These are phyloP conservation scores for Plectosphaerella plurivora DNA, from an alignment of 2,329 filamentous ascomycete genomes.

Conservation along the genomic window DNA sequence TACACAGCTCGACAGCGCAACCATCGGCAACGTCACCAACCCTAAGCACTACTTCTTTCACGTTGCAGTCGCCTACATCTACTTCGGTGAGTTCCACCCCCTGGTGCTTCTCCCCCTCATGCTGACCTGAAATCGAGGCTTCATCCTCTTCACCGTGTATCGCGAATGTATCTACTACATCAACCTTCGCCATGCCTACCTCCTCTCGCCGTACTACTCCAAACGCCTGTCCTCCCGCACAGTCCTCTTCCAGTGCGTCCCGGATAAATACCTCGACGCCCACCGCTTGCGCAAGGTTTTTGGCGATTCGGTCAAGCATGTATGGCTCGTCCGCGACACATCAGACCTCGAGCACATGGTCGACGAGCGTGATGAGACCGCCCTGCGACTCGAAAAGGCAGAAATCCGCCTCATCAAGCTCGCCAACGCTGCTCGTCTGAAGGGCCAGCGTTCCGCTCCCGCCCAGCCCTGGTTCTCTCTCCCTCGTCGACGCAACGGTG, in stretches of 20 bases:
- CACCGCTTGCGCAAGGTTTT: constrained; percentile 72
- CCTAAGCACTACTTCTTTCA: constrained; percentile 74
- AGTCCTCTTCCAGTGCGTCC: constrained; percentile 87
- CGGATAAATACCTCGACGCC: constrained; percentile 70
- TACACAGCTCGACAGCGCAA: constrained; percentile 59
- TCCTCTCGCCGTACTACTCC: constrained; percentile 78
- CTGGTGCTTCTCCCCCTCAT: not conserved
- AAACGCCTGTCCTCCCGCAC: constrained; percentile 85
- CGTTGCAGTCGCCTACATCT: constrained; percentile 73
- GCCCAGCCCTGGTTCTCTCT: not conserved
- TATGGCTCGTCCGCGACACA: constrained; percentile 79
- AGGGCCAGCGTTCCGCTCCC: constrained; percentile 22
- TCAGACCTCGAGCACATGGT: constrained; percentile 73
- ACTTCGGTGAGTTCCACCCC: constrained; percentile 47
- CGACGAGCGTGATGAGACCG: constrained; percentile 67
- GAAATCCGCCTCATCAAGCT: constrained; percentile 77
- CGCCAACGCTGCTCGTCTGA: constrained; percentile 60
- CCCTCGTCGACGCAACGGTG: not conserved
- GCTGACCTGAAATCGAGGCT: constrained; percentile 35
- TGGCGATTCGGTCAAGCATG: constrained; percentile 69
- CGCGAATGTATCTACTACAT: constrained; percentile 91
- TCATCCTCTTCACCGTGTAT: constrained; percentile 84
- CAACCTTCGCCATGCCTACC: constrained; percentile 89
- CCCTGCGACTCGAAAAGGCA: constrained; percentile 75
- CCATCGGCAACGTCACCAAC: constrained; percentile 46